Conservation (phyloP, 2,329 filamentous ascomycete species). For the Diaporthe helianthi region DNA sequence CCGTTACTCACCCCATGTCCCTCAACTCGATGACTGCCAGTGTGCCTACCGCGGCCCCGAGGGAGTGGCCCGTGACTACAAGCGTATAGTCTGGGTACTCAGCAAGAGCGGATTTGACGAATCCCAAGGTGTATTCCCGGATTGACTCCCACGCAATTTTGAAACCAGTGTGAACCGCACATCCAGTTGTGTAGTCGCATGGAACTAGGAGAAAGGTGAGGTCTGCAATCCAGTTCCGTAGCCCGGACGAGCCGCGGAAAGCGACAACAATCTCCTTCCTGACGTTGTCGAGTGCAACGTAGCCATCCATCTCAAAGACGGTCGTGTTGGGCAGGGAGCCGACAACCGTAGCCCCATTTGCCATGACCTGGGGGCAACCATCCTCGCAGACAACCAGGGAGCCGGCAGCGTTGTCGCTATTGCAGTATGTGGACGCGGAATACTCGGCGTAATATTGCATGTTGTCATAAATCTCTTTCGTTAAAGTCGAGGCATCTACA, state of each 20-base stretch:
- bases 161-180: constrained; percentile 66
- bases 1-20: constrained; percentile 44
- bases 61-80: constrained; percentile 71
- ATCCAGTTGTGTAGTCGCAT: constrained; percentile 50
- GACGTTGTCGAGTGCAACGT: constrained; percentile 57
- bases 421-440: constrained; percentile 61
- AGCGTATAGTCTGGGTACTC: constrained; percentile 60
- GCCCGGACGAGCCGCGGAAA: constrained; percentile 63
- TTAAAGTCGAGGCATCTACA: constrained; percentile 38
- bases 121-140: constrained; percentile 47
- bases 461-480: constrained; percentile 45
- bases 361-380: constrained; percentile 53
- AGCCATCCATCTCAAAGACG: constrained; percentile 51
- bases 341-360: constrained; percentile 52
- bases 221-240: constrained; percentile 69
- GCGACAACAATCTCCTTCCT: constrained; percentile 64
- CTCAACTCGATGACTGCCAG: constrained; percentile 66
- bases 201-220: constrained; percentile 48
- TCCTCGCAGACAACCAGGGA: constrained; percentile 51
- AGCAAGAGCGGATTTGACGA: constrained; percentile 51
- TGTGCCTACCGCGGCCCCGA: constrained; percentile 70
- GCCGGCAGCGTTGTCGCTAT: constrained; percentile 50
- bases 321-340: constrained; percentile 46
- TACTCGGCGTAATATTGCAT: constrained; percentile 60
- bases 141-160: constrained; percentile 64